phyloP scores from a whole-genome alignment of 164 flowering plant genomes.

The Nymphaea thermarum region DNA sequence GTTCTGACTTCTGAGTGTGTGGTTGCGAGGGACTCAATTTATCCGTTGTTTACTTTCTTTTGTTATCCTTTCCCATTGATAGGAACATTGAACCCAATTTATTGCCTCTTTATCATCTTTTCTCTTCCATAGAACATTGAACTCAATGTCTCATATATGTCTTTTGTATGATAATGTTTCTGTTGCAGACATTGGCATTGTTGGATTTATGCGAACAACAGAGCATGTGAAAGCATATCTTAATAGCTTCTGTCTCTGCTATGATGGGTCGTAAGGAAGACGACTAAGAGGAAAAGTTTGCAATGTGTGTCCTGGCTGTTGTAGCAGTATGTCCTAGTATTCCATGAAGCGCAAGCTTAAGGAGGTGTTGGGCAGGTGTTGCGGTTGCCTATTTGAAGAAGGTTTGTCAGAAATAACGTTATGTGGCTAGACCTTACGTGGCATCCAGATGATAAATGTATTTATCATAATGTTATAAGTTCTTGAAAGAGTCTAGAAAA shows the following conservation, averaged over 20 bases:
- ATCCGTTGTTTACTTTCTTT: too few species aligned
- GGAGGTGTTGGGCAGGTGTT: background rate
- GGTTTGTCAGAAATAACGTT: background rate
- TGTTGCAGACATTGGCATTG: slow-evolving; percentile 61
- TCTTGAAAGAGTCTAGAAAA: background rate
- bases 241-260: background rate
- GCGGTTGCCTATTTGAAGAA: background rate
- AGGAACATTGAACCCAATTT: too few species aligned
- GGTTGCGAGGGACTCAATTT: too few species aligned
- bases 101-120: too few species aligned
- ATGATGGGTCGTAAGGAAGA: background rate
- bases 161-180: background rate
- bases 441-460: background rate
- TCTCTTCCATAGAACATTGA: background rate
- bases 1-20: too few species aligned
- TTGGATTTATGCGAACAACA: slow-evolving; percentile 75
- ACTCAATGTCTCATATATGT: background rate
- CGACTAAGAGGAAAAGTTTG: background rate
- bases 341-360: background rate
- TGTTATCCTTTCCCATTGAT: too few species aligned
- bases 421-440: background rate
- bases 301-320: background rate
- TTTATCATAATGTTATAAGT: background rate
- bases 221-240: slow-evolving; percentile 15
- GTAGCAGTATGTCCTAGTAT: background rate